These are phyloP conservation scores for Takashimella koratensis DNA, from an alignment of 1,284 basidiomycete species.

Conservation along the genomic window DNA sequence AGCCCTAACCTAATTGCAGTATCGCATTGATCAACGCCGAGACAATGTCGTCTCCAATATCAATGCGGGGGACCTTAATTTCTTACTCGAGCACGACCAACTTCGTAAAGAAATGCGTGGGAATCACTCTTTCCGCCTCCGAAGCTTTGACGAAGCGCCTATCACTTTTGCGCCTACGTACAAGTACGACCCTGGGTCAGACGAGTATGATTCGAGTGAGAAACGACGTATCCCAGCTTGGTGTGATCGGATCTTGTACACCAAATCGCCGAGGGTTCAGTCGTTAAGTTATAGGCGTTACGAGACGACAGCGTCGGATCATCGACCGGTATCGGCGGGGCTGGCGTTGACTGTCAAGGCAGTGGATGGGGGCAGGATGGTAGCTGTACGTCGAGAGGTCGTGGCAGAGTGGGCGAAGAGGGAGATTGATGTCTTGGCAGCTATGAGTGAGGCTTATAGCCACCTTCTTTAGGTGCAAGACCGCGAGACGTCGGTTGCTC, in stretches of 20 bases:
- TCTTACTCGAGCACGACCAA: slow-evolving; percentile 77
- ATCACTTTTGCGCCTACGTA: slow-evolving; percentile 86
- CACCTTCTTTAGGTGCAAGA: slow-evolving; percentile 16
- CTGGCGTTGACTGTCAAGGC: slow-evolving; percentile 70
- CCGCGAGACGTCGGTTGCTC: too few species aligned
- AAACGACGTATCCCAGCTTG: slow-evolving; percentile 88
- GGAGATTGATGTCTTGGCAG: slow-evolving; percentile 57
- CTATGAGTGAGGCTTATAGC: slow-evolving; percentile 47
- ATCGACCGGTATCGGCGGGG: slow-evolving; percentile 77
- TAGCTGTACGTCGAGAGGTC: slow-evolving; percentile 57
- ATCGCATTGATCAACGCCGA: slow-evolving; percentile 86
- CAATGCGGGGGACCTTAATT: slow-evolving; percentile 60
- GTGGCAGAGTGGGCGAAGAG: slow-evolving; percentile 59
- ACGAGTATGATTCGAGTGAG: slow-evolving; percentile 80
- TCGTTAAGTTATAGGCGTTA: slow-evolving; percentile 69
- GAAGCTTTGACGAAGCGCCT: slow-evolving; percentile 75
- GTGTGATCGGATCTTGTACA: slow-evolving; percentile 91
- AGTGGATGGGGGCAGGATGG: slow-evolving; percentile 60
- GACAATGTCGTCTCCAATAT: slow-evolving; percentile 72
- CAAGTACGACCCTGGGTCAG: slow-evolving; percentile 81
- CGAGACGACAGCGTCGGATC: slow-evolving; percentile 79
- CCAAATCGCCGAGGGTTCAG: slow-evolving; percentile 60
- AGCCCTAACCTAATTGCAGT: slow-evolving; percentile 51
- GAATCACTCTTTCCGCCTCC: slow-evolving; percentile 81
- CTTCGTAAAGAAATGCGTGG: slow-evolving; percentile 78